A percentile compares a stretch with the other conserved stretches of the same genome.
Evolutionary conservation across 208 protist species (phyloP).

Genomic region (Leishmania aethiopica): DNA sequence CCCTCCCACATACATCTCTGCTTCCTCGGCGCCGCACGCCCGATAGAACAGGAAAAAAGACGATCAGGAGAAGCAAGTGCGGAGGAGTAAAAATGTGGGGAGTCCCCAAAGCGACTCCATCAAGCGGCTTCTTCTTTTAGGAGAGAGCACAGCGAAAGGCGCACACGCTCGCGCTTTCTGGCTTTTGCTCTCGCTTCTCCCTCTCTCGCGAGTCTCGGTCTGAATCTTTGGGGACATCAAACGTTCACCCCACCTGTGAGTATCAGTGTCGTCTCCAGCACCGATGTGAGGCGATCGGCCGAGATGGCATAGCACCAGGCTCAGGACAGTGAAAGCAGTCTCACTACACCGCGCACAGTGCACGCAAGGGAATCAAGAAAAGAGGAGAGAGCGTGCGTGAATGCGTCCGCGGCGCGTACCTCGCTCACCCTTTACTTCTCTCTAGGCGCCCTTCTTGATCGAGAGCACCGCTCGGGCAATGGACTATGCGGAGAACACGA

Average conservation of each 20-base stretch:
- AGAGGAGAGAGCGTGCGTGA: slow-evolving; percentile 7
- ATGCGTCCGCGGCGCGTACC: not conserved
- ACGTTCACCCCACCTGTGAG: not conserved
- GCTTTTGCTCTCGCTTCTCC: not conserved
- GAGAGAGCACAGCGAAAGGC: not conserved
- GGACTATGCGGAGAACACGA: not conserved
- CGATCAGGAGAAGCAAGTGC: not conserved
- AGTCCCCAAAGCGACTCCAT: not conserved
- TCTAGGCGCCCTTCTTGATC: not conserved
- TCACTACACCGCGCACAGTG: not conserved
- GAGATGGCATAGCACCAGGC: not conserved
- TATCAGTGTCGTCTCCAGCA: not conserved
- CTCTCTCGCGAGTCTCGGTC: not conserved
- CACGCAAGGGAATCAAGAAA: not conserved
- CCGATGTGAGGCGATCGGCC: not conserved
- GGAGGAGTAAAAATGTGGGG: no score
- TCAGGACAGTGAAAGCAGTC: not conserved
- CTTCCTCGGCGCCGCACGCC: not conserved
- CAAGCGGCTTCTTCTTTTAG: not conserved
- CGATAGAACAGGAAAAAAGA: no score
- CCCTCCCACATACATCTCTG: not conserved
- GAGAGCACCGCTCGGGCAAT: no score
- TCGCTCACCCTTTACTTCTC: not conserved
- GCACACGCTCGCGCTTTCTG: not conserved
- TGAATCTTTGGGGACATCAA: not conserved